phyloP scores from a whole-genome alignment of 2,329 filamentous ascomycete genomes.

The Beauveria rudraprayagi region DNA sequence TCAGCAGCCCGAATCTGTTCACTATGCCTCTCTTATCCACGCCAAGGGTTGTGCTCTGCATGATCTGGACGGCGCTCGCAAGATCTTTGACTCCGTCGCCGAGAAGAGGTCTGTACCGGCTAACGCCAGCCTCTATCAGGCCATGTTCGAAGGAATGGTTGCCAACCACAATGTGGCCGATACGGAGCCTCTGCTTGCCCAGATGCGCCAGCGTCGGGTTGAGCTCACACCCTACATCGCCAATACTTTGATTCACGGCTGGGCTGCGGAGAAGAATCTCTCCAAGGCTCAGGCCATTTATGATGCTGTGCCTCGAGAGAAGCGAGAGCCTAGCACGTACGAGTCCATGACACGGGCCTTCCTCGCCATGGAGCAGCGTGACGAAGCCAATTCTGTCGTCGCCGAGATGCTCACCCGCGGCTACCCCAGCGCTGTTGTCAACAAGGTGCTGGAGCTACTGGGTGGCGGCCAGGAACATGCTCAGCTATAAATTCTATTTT shows the following conservation, averaged over 20 bases:
- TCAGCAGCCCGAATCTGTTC: conserved; percentile 77
- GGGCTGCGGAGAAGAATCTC: conserved; percentile 79
- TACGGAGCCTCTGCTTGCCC: conserved; percentile 62
- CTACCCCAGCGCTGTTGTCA: conserved; percentile 84
- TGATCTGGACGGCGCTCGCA: conserved; percentile 75
- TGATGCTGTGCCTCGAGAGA: conserved; percentile 63
- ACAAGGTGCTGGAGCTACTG: conserved; percentile 88
- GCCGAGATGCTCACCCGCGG: conserved; percentile 85
- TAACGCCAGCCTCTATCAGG: conserved; percentile 87
- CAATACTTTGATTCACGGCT: conserved; percentile 95
- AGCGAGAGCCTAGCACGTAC: conserved; percentile 93
- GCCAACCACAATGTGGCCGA: conserved; percentile 80
- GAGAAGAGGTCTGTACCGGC: conserved; percentile 57
- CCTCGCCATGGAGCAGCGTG: conserved; percentile 73
- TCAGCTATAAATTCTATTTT: conserved; percentile 10
- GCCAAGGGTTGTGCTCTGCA: conserved; percentile 91
- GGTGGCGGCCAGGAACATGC: conserved; percentile 43
- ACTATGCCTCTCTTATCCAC: conserved; percentile 93
- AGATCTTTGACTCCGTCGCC: conserved; percentile 75
- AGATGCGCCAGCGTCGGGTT: conserved; percentile 68
- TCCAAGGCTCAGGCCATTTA: conserved; percentile 72
- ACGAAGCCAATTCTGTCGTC: conserved; percentile 68
- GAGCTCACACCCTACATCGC: conserved; percentile 96
- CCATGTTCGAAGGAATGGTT: conserved; percentile 94
- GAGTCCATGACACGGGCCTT: conserved; percentile 97